Evolutionary conservation across 108 stramenopile genomes (phyloP).

Genomic region (Discostella pseudostelligera): DNA sequence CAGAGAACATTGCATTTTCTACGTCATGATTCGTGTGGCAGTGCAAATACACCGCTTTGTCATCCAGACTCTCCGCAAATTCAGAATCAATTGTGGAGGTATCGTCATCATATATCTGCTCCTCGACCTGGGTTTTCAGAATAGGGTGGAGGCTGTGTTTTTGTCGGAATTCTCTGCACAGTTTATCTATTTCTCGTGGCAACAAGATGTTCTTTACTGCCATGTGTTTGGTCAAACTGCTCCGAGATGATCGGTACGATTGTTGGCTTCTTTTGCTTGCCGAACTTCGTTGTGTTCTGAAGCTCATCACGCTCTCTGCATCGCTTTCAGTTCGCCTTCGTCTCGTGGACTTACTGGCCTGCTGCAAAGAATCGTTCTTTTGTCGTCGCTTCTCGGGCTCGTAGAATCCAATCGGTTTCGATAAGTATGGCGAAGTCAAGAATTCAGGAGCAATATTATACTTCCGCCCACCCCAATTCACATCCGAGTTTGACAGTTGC

Average conservation of each 20-base stretch:
- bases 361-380: not conserved
- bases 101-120: conserved; percentile 17
- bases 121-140: conserved; percentile 14
- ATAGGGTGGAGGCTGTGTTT: conserved; percentile 27
- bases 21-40: conserved; percentile 16
- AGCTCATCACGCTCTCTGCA: conserved; percentile 22
- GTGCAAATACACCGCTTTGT: conserved; percentile 32
- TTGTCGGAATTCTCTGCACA: conserved; percentile 35
- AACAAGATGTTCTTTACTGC: conserved; percentile 26
- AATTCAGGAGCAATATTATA: conserved; percentile 24
- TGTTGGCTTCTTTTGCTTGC: conserved; percentile 20
- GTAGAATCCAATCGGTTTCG: conserved; percentile 23
- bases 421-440: conserved; percentile 25
- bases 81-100: conserved; percentile 36
- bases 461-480: not conserved
- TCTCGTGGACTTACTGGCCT: conserved; percentile 12
- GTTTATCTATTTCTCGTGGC: conserved; percentile 31
- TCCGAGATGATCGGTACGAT: conserved; percentile 12
- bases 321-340: conserved; percentile 19
- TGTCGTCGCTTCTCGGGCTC: conserved; percentile 8
- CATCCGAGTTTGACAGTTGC: not conserved
- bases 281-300: conserved; percentile 13
- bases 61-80: conserved; percentile 25
- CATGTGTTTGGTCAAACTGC: conserved; percentile 8
- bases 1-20: conserved; percentile 19